Conservation (phyloP, 805 yeast species). For the Ogataea henricii region DNA sequence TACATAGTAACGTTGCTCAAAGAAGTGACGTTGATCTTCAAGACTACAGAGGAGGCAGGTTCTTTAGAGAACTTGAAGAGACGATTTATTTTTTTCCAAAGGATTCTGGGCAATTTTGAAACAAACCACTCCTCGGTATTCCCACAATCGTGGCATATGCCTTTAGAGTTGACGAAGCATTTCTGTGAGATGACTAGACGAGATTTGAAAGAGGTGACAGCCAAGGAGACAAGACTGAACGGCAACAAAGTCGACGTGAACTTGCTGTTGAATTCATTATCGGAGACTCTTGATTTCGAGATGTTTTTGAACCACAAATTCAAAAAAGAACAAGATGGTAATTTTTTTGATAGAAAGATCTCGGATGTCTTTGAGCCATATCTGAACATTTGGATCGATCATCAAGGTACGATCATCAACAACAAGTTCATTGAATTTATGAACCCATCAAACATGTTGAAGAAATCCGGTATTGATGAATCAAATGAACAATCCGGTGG, state of each 20-base stretch:
- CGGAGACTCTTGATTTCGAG: conserved; percentile 84
- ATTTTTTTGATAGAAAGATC: conserved; percentile 43
- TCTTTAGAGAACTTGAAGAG: conserved; percentile 83
- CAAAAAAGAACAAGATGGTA: conserved; percentile 37
- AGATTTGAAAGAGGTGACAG: conserved; percentile 60
- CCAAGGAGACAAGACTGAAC: conserved; percentile 39
- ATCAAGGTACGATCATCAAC: conserved; percentile 69
- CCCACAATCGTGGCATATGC: conserved; percentile 73
- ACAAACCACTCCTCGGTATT: conserved; percentile 55
- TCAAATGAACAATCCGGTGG: conserved; percentile 8
- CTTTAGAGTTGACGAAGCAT: conserved; percentile 54
- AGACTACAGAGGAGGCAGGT: conserved; percentile 88
- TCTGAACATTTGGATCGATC: conserved; percentile 79
- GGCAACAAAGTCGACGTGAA: conserved; percentile 53
- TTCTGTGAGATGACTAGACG: conserved; percentile 71
- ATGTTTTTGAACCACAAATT: conserved; percentile 65
- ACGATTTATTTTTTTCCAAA: conserved; percentile 78
- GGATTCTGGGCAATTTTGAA: conserved; percentile 60
- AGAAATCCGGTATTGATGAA: conserved; percentile 38
- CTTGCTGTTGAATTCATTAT: conserved; percentile 64
- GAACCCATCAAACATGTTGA: conserved; percentile 54
- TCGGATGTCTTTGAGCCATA: conserved; percentile 84
- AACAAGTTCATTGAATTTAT: conserved; percentile 66
- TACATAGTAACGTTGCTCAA: conserved; percentile 66
- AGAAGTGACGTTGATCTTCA: conserved; percentile 77